These are phyloP conservation scores for Vitis cinerea DNA, from an alignment of 164 flowering plant genomes.

Conservation along the genomic window DNA sequence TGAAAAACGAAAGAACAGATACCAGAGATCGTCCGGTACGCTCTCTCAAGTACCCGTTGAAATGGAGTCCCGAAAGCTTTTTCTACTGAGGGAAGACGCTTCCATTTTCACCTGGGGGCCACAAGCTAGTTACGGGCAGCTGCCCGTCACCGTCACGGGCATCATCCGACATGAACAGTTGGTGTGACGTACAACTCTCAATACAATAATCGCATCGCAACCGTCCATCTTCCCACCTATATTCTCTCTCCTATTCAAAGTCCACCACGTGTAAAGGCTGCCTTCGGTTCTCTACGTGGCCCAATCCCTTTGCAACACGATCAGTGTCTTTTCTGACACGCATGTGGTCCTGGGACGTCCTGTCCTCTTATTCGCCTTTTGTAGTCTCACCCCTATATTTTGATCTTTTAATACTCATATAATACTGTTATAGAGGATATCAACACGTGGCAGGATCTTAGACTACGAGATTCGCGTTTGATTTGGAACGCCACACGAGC, in stretches of 20 bases:
- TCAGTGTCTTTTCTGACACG: slow-evolving; percentile 51
- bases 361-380: neutral
- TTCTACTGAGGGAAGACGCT: neutral
- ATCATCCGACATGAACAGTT: slow-evolving; percentile 37
- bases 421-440: slow-evolving; percentile 2
- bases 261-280: slow-evolving; percentile 30
- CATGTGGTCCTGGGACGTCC: slow-evolving; percentile 56
- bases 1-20: neutral
- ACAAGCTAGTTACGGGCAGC: slow-evolving; percentile 31
- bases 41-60: slow-evolving; percentile 6
- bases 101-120: slow-evolving; percentile 21
- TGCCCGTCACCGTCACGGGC: slow-evolving; percentile 50
- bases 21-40: neutral
- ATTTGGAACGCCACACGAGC: neutral
- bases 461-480: slow-evolving; percentile 12
- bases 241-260: slow-evolving; percentile 11
- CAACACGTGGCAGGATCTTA: slow-evolving; percentile 29
- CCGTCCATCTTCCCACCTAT: slow-evolving; percentile 35
- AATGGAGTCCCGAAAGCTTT: slow-evolving; percentile 7
- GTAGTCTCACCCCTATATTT: slow-evolving; percentile 5
- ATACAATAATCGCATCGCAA: slow-evolving; percentile 19
- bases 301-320: slow-evolving; percentile 38
- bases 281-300: slow-evolving; percentile 27
- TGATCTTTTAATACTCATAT: neutral
- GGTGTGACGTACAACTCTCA: slow-evolving; percentile 41